These are phyloP conservation scores for Venturia effusa DNA, from an alignment of 2,329 filamentous ascomycete species.

Conservation along the genomic window DNA sequence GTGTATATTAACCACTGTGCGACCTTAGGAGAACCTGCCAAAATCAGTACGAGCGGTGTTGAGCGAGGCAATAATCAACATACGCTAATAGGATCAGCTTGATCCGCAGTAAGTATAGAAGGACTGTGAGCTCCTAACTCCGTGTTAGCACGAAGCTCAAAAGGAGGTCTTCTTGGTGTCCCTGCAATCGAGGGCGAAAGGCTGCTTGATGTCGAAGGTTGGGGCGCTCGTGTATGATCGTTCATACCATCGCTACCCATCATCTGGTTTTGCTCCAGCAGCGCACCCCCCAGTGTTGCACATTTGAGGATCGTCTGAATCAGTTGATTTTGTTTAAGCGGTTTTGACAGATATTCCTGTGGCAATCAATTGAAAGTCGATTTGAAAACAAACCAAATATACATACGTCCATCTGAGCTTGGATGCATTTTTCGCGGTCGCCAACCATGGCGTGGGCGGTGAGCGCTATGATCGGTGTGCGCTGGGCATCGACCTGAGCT, in stretches of 20 bases:
- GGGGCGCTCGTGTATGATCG: neutral
- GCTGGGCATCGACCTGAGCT: conserved; percentile 57
- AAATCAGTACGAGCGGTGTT: neutral
- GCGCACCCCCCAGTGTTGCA: conserved; percentile 75
- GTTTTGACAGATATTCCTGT: conserved; percentile 86
- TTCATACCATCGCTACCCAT: neutral
- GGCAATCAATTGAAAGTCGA: neutral
- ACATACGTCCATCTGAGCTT: conserved; percentile 82
- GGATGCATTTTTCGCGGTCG: conserved; percentile 94
- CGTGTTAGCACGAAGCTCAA: conserved; percentile 10
- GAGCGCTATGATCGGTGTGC: conserved; percentile 91
- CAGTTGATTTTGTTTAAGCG: conserved; percentile 89
- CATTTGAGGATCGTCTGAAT: conserved; percentile 98
- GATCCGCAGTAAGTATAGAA: conserved; percentile 10
- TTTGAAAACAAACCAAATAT: too few relatives aligned
- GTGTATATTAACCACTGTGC: conserved; percentile 11
- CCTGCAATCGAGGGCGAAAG: neutral
- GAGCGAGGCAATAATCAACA: neutral
- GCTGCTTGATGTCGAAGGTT: neutral
- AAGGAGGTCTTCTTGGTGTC: conserved; percentile 7
- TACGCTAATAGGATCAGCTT: conserved; percentile 10
- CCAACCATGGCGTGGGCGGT: conserved; percentile 98
- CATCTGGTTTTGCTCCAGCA: conserved; percentile 55
- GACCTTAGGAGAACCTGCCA: conserved; percentile 9
- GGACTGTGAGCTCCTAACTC: conserved; percentile 8